A percentile compares a stretch with the other conserved stretches of the same genome.
These are phyloP conservation scores for Globisporangium abappressorium DNA, from an alignment of 352 stramenopile genomes.

Conservation along the genomic window DNA sequence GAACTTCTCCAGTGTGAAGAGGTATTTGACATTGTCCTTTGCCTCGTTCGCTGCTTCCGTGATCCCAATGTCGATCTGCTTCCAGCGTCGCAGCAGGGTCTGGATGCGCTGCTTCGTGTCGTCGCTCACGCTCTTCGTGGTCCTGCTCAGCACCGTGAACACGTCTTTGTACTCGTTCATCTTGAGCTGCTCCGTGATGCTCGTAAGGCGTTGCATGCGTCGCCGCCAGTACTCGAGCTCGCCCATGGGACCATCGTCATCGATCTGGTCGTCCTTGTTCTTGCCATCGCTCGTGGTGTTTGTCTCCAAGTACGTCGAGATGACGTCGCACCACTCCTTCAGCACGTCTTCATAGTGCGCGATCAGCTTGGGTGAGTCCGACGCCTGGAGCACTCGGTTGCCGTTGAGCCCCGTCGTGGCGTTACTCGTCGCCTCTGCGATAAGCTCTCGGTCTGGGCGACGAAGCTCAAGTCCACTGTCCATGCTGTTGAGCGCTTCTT, in stretches of 20 bases:
- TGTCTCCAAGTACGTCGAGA: slow-evolving; percentile 92
- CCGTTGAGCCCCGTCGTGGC: slow-evolving; percentile 37
- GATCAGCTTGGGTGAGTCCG: slow-evolving; percentile 90
- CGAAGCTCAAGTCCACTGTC: slow-evolving; percentile 93
- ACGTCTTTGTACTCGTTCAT: slow-evolving; percentile 96
- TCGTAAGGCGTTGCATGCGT: slow-evolving; percentile 97
- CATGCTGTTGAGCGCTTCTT: slow-evolving; percentile 95
- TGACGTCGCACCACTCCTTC: slow-evolving; percentile 96
- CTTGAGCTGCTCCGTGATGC: slow-evolving; percentile 98
- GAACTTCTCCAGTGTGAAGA: slow-evolving; percentile 98
- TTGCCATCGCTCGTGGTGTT: slow-evolving; percentile 68
- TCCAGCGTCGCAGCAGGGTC: slow-evolving; percentile 94
- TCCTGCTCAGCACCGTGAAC: slow-evolving; percentile 88
- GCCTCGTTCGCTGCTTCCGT: slow-evolving; percentile 98
- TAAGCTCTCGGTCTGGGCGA: slow-evolving; percentile 77
- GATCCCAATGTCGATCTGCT: slow-evolving; percentile 98
- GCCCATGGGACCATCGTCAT: slow-evolving; percentile 92
- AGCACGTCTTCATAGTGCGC: slow-evolving; percentile 95
- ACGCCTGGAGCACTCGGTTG: slow-evolving; percentile 57
- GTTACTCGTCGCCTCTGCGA: slow-evolving; percentile 53
- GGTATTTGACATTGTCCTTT: slow-evolving; percentile 99
- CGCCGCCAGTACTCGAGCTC: slow-evolving; percentile 97
- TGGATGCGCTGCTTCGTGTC: slow-evolving; percentile 93
- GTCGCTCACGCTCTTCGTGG: slow-evolving; percentile 82
- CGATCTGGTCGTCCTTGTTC: slow-evolving; percentile 62